Evolutionary conservation across 768 basidiomycete species (phyloP).

Genomic region (Kwoniella heveanensis): DNA sequence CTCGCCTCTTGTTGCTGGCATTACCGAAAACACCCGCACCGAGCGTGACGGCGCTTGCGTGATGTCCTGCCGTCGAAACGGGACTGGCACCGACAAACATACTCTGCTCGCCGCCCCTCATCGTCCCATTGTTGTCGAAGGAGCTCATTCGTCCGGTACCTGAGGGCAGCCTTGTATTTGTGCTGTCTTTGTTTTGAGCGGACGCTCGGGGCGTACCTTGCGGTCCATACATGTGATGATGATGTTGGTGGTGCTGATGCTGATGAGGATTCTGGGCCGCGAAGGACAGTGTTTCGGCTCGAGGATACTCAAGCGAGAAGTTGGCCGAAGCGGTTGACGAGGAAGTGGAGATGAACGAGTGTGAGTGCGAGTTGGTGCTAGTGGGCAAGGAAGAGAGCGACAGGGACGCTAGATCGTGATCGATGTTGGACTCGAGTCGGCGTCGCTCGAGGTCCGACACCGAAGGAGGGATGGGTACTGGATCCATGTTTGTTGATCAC

Average conservation of each 20-base stretch:
- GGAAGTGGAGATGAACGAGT: constrained; percentile 20
- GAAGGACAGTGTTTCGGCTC: constrained; percentile 24
- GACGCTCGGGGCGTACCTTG: constrained; percentile 40
- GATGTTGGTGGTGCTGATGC: background rate
- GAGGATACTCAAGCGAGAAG: constrained; percentile 25
- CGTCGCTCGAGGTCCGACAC: constrained; percentile 43
- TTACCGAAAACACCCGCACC: constrained; percentile 70
- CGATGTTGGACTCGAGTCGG: constrained; percentile 45
- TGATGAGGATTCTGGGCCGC: background rate
- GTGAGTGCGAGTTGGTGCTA: constrained; percentile 11
- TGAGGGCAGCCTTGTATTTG: background rate
- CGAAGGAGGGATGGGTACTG: constrained; percentile 42
- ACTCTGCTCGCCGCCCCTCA: constrained; percentile 10
- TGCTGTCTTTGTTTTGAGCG: too few species aligned
- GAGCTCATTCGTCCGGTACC: constrained; percentile 4
- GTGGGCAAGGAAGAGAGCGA: constrained; percentile 32
- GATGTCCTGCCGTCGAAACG: constrained; percentile 81
- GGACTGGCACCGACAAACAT: constrained; percentile 45
- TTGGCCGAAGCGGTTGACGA: constrained; percentile 16
- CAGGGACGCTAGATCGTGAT: constrained; percentile 41
- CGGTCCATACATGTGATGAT: constrained; percentile 24
- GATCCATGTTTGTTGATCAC: too few species aligned
- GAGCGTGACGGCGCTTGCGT: constrained; percentile 83
- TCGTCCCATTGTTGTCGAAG: constrained; percentile 5
- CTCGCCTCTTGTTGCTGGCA: constrained; percentile 51